A percentile compares a stretch with the other conserved stretches of the same genome.
Conservation (phyloP, 352 stramenopile genomes). For the Globisporangium rhizosaccharum region DNA sequence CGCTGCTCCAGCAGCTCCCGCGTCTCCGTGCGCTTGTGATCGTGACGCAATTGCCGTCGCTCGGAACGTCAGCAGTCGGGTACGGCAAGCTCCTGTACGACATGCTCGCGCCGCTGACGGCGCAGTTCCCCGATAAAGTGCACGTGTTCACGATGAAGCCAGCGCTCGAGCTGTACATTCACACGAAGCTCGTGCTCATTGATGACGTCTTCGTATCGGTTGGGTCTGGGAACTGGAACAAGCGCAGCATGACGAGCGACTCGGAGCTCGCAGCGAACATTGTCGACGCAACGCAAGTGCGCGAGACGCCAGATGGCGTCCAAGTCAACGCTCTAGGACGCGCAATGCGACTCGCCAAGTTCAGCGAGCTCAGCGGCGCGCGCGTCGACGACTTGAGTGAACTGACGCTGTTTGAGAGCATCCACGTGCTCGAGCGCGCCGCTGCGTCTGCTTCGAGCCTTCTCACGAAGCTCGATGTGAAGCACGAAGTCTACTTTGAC, state of each 20-base stretch:
- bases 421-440: constrained; percentile 12
- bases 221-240: constrained; percentile 90
- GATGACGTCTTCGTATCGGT: constrained; percentile 86
- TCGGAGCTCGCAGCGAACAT: constrained; percentile 54
- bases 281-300: constrained; percentile 28
- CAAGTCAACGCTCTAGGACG: constrained; percentile 32
- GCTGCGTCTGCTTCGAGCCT: constrained; percentile 9
- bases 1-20: constrained; percentile 34
- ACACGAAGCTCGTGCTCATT: constrained; percentile 71
- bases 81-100: constrained; percentile 45
- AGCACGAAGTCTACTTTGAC: constrained; percentile 26
- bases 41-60: constrained; percentile 34
- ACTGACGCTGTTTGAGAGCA: constrained; percentile 21
- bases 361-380: constrained; percentile 35
- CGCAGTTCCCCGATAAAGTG: constrained; percentile 49
- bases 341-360: constrained; percentile 45
- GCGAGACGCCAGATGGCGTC: constrained; percentile 21
- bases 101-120: constrained; percentile 61
- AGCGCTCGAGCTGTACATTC: constrained; percentile 57
- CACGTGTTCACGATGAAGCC: constrained; percentile 49
- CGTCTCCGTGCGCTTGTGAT: constrained; percentile 44
- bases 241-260: constrained; percentile 76
- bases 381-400: constrained; percentile 7
- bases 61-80: constrained; percentile 22
- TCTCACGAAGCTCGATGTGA: constrained; percentile 10